Conservation (phyloP, 2,329 filamentous ascomycete species). For the Calonectria hawksworthii region DNA sequence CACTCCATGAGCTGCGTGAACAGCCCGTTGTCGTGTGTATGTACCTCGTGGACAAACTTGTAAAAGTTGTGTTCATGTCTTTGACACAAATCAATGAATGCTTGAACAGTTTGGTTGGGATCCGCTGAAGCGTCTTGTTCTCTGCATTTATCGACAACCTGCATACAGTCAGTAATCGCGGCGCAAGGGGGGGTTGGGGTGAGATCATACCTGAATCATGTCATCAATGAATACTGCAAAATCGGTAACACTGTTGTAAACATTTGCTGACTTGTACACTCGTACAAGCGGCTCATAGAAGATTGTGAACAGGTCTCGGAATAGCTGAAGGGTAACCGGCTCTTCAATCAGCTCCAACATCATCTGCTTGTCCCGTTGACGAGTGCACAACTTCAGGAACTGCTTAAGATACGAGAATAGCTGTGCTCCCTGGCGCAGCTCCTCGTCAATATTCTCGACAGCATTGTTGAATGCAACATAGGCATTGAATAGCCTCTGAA, state of each 20-base stretch:
- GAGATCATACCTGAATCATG: conserved; percentile 78
- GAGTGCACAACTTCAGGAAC: conserved; percentile 89
- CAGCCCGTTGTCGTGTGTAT: conserved; percentile 95
- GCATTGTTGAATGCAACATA: conserved; percentile 97
- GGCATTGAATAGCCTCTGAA: conserved; percentile 90
- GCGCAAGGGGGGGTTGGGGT: not conserved
- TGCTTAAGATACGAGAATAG: conserved; percentile 97
- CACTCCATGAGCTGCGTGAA: conserved; percentile 97
- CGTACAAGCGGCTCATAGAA: conserved; percentile 98
- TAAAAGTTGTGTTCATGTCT: conserved; percentile 98
- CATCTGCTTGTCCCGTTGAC: conserved; percentile 96
- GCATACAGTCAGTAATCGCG: conserved; percentile 28
- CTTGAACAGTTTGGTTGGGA: conserved; percentile 97
- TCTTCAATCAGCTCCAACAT: conserved; percentile 97
- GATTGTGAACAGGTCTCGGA: conserved; percentile 96
- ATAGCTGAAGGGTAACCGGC: conserved; percentile 95
- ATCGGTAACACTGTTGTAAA: conserved; percentile 97
- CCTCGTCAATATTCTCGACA: conserved; percentile 90
- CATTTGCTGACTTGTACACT: conserved; percentile 98
- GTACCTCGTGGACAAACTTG: conserved; percentile 98
- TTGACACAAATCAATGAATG: conserved; percentile 96
- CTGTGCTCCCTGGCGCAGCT: conserved; percentile 89
- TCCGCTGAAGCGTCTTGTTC: conserved; percentile 90
- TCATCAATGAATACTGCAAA: conserved; percentile 95
- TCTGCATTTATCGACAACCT: conserved; percentile 75